phyloP scores from a whole-genome alignment of 2,329 filamentous ascomycete species.

The Coniella vitis region DNA sequence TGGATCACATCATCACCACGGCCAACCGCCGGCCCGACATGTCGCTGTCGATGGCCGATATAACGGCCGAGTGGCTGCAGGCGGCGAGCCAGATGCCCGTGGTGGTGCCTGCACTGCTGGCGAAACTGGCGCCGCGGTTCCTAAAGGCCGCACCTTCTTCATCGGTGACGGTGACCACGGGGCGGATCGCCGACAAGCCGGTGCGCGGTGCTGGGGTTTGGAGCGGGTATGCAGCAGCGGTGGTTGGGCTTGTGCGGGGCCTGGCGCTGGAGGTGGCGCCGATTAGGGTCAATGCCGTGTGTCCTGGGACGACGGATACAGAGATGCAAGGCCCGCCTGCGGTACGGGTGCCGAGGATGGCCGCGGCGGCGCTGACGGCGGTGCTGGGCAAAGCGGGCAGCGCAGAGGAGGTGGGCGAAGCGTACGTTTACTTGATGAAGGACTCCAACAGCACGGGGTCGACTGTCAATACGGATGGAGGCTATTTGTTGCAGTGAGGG shows the following conservation, averaged over 20 bases:
- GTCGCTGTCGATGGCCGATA: slow-evolving; percentile 30
- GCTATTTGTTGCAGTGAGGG: slow-evolving; percentile 2
- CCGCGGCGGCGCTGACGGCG: slow-evolving; percentile 12
- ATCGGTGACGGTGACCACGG: slow-evolving; percentile 42
- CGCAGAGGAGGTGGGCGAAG: slow-evolving; percentile 13
- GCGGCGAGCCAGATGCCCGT: slow-evolving; percentile 40
- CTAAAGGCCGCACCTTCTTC: slow-evolving; percentile 31
- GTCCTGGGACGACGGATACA: slow-evolving; percentile 37
- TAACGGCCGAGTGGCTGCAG: slow-evolving; percentile 31
- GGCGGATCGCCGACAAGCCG: slow-evolving; percentile 37
- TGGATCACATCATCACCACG: slow-evolving; percentile 47
- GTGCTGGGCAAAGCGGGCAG: background rate
- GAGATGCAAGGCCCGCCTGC: slow-evolving; percentile 26
- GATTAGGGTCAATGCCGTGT: slow-evolving; percentile 44
- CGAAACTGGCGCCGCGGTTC: slow-evolving; percentile 35
- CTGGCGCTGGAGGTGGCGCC: slow-evolving; percentile 47
- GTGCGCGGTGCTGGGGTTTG: slow-evolving; percentile 30
- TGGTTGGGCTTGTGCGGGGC: slow-evolving; percentile 38
- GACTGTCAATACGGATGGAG: slow-evolving; percentile 5
- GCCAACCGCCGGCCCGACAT: slow-evolving; percentile 37
- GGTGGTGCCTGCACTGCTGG: slow-evolving; percentile 39
- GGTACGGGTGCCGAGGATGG: background rate
- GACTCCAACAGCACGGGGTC: slow-evolving; percentile 18
- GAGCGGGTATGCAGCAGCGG: slow-evolving; percentile 35
- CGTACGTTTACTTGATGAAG: slow-evolving; percentile 14